A percentile compares a stretch with the other conserved stretches of the same genome.
Conservation (phyloP, 2,329 filamentous ascomycete genomes). For the Sporothrix mexicana region DNA sequence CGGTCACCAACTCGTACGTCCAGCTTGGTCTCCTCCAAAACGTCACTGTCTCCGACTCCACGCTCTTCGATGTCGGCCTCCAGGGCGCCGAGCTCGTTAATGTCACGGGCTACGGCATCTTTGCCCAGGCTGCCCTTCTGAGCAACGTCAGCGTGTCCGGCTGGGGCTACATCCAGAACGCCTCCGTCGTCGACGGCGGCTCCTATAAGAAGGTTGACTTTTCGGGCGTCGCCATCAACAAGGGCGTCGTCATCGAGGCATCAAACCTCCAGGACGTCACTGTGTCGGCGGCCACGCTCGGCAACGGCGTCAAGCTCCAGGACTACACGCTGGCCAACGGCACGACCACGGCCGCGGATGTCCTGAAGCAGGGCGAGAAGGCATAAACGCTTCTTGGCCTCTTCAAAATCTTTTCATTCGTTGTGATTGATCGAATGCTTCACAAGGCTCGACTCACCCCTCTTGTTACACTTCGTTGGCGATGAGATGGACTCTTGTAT, state of each 20-base stretch:
- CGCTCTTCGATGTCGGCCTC: slow-evolving; percentile 24
- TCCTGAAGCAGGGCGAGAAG: slow-evolving; percentile 26
- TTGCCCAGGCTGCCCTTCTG: slow-evolving; percentile 18
- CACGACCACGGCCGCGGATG: slow-evolving; percentile 1
- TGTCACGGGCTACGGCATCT: slow-evolving; percentile 1
- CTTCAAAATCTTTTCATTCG: not conserved
- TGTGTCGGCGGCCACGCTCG: not conserved
- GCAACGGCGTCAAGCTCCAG: slow-evolving; percentile 28
- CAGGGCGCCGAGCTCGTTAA: slow-evolving; percentile 33
- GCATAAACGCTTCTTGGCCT: not conserved
- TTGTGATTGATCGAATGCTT: not conserved
- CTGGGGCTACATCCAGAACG: slow-evolving; percentile 26
- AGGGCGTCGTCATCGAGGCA: not conserved
- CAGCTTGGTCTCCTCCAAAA: slow-evolving; percentile 31
- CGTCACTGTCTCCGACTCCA: slow-evolving; percentile 29
- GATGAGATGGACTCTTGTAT: not conserved
- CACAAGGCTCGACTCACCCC: not conserved
- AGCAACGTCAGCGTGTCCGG: slow-evolving; percentile 23
- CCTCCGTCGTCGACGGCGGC: slow-evolving; percentile 22
- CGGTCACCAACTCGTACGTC: slow-evolving; percentile 29
- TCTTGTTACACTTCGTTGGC: slow-evolving; percentile 22
- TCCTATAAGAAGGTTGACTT: not conserved
- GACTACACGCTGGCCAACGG: slow-evolving; percentile 25
- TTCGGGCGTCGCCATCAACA: not conserved
- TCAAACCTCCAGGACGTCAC: slow-evolving; percentile 31